Conservation (phyloP, 2,329 filamentous ascomycete species). For the Hymenoscyphus repandus region DNA sequence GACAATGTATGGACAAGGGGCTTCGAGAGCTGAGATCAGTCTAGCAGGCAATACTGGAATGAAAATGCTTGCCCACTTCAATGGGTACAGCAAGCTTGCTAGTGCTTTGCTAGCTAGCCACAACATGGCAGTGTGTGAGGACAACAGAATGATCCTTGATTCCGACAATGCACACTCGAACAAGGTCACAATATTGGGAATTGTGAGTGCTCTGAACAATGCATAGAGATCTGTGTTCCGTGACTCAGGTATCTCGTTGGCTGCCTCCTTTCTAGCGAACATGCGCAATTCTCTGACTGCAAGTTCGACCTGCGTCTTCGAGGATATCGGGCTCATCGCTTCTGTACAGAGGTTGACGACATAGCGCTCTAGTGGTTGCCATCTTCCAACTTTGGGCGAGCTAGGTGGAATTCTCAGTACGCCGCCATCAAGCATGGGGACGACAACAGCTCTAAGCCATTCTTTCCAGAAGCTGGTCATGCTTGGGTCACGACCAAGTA, state of each 20-base stretch:
- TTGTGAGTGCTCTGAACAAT: constrained; percentile 81
- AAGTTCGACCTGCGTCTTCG: constrained; percentile 92
- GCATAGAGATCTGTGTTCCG: constrained; percentile 90
- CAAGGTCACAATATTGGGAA: constrained; percentile 86
- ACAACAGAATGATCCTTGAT: constrained; percentile 91
- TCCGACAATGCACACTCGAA: constrained; percentile 93
- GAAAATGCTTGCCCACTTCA: constrained; percentile 91
- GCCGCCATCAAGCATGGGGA: constrained; percentile 88
- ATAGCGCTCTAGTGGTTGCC: constrained; percentile 95
- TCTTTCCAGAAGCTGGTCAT: constrained; percentile 97
- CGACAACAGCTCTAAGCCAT: constrained; percentile 89
- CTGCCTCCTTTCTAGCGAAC: constrained; percentile 87
- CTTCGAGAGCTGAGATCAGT: constrained; percentile 84
- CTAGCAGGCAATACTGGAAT: constrained; percentile 87
- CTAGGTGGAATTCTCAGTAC: constrained; percentile 79
- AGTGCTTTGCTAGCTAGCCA: constrained; percentile 89
- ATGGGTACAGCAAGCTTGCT: constrained; percentile 76
- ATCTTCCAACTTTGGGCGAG: constrained; percentile 85
- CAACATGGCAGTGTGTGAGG: constrained; percentile 93
- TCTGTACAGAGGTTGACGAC: constrained; percentile 96
- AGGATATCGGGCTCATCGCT: constrained; percentile 84
- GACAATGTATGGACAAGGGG: constrained; percentile 94
- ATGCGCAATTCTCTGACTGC: constrained; percentile 83
- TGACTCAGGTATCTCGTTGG: constrained; percentile 88
- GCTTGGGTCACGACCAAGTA: constrained; percentile 77